These are phyloP conservation scores for Nelumbo lutea DNA, from an alignment of 164 flowering plant species.

Conservation along the genomic window DNA sequence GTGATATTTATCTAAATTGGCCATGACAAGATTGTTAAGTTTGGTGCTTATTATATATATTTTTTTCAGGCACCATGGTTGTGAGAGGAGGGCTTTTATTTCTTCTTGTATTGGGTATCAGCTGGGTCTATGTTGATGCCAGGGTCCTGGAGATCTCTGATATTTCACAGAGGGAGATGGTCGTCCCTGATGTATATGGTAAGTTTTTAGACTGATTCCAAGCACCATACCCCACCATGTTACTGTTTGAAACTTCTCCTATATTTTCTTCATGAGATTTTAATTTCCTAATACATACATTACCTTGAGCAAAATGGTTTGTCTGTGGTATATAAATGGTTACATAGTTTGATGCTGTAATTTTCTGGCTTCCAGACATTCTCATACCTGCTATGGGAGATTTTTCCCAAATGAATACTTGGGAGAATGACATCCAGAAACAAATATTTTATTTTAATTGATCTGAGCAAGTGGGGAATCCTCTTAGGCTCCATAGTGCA, in stretches of 20 bases:
- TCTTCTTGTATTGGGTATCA: constrained; percentile 39
- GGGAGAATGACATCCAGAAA: neutral
- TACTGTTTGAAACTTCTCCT: neutral
- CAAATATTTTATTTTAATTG: neutral
- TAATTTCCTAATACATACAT: neutral
- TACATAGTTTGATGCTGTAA: neutral
- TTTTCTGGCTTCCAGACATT: neutral
- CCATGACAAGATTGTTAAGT: neutral
- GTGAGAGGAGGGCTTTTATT: constrained; percentile 37
- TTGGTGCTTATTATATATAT: neutral
- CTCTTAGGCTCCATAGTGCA: neutral
- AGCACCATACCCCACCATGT: neutral
- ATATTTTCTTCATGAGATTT: neutral
- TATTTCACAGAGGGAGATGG: constrained; percentile 24
- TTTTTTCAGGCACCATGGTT: constrained; percentile 51
- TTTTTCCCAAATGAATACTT: neutral
- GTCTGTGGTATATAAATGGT: no score
- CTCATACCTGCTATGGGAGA: neutral
- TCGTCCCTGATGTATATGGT: constrained; percentile 23
- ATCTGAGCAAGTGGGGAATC: neutral
- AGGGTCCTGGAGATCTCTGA: constrained; percentile 27
- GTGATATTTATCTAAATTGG: constrained; percentile 1
- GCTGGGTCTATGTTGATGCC: constrained; percentile 39
- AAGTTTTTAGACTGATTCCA: constrained; percentile 6
- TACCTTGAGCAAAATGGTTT: neutral